Conservation (phyloP, 176 grass and related monocot species). For the Oryza punctata region DNA sequence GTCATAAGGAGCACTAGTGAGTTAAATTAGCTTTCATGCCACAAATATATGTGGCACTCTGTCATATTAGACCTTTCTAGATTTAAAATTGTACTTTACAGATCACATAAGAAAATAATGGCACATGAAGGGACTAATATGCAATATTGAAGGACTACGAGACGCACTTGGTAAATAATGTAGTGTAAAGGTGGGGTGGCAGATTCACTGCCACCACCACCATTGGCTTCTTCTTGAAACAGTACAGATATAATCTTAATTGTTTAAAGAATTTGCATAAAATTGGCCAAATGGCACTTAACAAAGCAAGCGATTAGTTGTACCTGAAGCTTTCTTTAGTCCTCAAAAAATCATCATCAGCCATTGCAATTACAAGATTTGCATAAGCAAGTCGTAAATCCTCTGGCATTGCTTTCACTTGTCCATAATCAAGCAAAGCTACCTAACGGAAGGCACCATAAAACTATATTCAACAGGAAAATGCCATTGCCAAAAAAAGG, state of each 20-base stretch:
- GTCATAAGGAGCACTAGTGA: too few species aligned
- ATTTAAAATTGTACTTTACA: too few species aligned
- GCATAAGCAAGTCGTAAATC: conserved; percentile 92
- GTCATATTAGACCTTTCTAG: too few species aligned
- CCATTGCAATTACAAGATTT: conserved; percentile 93
- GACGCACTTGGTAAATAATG: too few species aligned
- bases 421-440: conserved; percentile 98
- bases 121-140: too few species aligned
- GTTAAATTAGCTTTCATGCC: too few species aligned
- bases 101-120: too few species aligned
- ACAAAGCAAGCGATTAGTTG: conserved; percentile 13
- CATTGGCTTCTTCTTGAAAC: too few species aligned
- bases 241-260: background rate
- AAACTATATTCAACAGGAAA: conserved; percentile 29
- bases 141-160: too few species aligned
- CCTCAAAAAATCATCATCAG: conserved; percentile 67
- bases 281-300: background rate
- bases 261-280: conserved; percentile 3
- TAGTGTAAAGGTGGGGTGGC: too few species aligned
- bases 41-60: too few species aligned
- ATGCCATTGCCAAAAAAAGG: conserved; percentile 7
- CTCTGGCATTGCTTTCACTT: conserved; percentile 95
- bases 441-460: conserved; percentile 56
- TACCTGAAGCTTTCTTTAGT: conserved; percentile 77
- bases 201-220: too few species aligned